Evolutionary conservation across 2,329 filamentous ascomycete species (phyloP).

Genomic region (Pseudogymnoascus sp.): DNA sequence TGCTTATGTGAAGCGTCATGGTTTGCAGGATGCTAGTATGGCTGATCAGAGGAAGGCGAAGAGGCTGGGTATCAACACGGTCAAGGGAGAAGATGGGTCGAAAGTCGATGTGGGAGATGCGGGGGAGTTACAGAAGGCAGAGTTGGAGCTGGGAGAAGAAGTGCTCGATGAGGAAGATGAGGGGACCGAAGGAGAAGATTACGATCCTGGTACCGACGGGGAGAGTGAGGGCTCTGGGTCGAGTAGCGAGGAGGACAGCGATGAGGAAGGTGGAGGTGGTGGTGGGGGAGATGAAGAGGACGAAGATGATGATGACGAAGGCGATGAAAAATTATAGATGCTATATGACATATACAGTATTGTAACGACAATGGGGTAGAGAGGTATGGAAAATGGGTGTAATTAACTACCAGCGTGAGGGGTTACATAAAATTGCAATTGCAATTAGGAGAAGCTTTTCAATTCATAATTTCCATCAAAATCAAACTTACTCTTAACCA

Average conservation of each 20-base stretch:
- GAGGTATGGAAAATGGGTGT: background rate
- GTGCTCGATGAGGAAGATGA: slow-evolving; percentile 51
- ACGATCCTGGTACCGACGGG: slow-evolving; percentile 45
- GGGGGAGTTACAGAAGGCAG: slow-evolving; percentile 25
- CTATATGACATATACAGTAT: background rate
- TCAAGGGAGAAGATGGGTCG: slow-evolving; percentile 33
- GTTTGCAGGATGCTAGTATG: slow-evolving; percentile 59
- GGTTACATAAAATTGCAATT: background rate
- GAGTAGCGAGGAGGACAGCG: slow-evolving; percentile 28
- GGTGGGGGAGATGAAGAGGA: slow-evolving; percentile 43
- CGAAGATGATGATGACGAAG: slow-evolving; percentile 19
- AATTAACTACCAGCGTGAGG: background rate
- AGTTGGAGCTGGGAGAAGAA: slow-evolving; percentile 29
- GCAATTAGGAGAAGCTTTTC: background rate
- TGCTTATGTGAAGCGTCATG: slow-evolving; percentile 51
- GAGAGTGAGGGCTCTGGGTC: slow-evolving; percentile 49
- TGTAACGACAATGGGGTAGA: slow-evolving; percentile 1
- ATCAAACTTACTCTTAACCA: background rate
- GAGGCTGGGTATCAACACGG: slow-evolving; percentile 46
- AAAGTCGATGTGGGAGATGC: slow-evolving; percentile 33
- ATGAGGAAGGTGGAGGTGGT: slow-evolving; percentile 12
- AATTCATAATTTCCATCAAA: background rate
- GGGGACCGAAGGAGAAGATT: slow-evolving; percentile 57
- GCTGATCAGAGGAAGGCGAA: slow-evolving; percentile 59
- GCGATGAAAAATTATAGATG: slow-evolving; percentile 19